A percentile compares a stretch with the other conserved stretches of the same genome.
phyloP scores from a whole-genome alignment of 768 basidiomycete species.

The Kwoniella dejecticola region DNA sequence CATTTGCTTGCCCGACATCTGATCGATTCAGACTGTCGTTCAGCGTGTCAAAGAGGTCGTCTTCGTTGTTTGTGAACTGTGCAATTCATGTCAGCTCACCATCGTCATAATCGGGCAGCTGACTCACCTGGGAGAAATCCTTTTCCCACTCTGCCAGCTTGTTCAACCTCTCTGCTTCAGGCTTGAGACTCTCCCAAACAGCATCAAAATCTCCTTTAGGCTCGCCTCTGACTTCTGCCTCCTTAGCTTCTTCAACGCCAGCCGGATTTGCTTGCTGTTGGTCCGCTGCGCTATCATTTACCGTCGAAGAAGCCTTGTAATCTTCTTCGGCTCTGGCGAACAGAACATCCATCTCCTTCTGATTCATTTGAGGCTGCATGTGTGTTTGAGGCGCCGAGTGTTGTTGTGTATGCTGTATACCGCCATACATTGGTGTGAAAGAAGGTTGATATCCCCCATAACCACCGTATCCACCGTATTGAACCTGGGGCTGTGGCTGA shows the following conservation, averaged over 20 bases:
- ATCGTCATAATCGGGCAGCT: neutral
- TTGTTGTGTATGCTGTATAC: neutral
- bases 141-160: constrained; percentile 54
- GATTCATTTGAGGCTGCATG: constrained; percentile 1
- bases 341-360: constrained; percentile 18
- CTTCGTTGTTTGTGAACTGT: constrained; percentile 50
- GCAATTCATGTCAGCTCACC: neutral
- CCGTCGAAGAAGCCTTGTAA: constrained; percentile 38
- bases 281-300: constrained; percentile 14
- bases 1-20: constrained; percentile 35
- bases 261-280: constrained; percentile 4
- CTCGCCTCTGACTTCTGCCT: constrained; percentile 27
- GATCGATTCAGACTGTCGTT: constrained; percentile 47
- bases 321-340: constrained; percentile 29
- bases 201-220: constrained; percentile 50
- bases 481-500: too few relatives aligned
- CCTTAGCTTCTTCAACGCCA: constrained; percentile 20
- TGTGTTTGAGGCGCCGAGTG: neutral
- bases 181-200: constrained; percentile 54
- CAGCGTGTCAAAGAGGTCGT: constrained; percentile 51
- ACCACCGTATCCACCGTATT: neutral
- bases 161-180: constrained; percentile 50
- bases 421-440: constrained; percentile 11
- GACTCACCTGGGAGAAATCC: constrained; percentile 52
- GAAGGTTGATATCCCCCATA: constrained; percentile 1